Base-by-base conservation (phyloP, 208 protist genomes). In the Wallacemonas collosoma region DNA sequence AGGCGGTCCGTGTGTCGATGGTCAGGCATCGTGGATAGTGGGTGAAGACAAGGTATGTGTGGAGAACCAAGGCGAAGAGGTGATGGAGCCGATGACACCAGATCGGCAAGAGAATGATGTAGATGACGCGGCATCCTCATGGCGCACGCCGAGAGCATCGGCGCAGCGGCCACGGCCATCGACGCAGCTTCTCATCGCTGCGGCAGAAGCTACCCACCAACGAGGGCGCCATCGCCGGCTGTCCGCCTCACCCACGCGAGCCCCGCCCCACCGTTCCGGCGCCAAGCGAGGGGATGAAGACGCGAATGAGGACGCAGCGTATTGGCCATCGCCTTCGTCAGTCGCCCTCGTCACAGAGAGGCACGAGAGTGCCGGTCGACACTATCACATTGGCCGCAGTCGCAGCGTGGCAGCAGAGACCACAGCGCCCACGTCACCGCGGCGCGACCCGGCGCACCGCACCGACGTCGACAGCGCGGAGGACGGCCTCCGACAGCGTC, bases 141-240 rank as follows among this genome's bases (percentile, higher is more conserved):
- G 56, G 56, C 56, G 56, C 17, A 62, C 56, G 26, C 56, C 56
- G 36, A 12, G 12, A 7, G 6, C 17, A 6, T 62, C 56, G 8
- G 56, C 56, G 17, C 56, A 62, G 56, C 15, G 56, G 5, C 56
- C 56, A 17, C 56, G 56, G 6, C 56, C 56, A 6, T 62, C 56
- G 0, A 38, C 43, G 35, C 56, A 62, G 56, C 56, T 62, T 8
- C 56, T 35, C 38, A 9, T 41, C 17, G 17, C 56, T 6, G 56
- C 54, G 15, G 54, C 54, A 26, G 11, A 15, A 15, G 48, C 48
- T 53, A 15, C 6, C 45, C 9, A 35, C 17, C 9, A 57, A 7
- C 53, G 53, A 57, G 53, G 14, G 17, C 53, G 53, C 26, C 15
- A 50, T 6, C 45, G 45, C 45, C 45, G 12, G 8, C 45, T 12